These are phyloP conservation scores for Cenchrus fungigraminus DNA, from an alignment of 176 grass and related monocot species.

Conservation along the genomic window DNA sequence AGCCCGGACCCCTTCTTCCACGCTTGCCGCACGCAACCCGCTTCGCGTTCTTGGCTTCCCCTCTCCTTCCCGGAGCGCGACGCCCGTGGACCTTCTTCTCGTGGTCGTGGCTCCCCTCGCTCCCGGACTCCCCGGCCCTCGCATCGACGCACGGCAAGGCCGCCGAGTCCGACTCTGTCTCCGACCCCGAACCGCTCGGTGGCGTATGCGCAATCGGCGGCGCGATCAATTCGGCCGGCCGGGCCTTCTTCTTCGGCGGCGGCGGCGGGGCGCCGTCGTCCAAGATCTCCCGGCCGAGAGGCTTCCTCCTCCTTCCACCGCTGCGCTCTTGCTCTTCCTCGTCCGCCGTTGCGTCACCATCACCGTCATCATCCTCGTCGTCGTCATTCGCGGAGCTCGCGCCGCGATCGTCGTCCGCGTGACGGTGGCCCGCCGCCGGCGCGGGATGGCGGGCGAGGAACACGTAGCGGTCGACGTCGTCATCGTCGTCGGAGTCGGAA, in stretches of 20 bases:
- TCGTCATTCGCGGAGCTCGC: not conserved
- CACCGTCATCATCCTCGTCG: not conserved
- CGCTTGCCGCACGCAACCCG: not conserved
- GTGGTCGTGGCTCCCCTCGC: not conserved
- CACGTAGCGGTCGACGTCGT: constrained; percentile 44
- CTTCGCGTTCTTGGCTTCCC: not conserved
- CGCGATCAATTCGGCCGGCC: not conserved
- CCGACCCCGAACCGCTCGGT: not conserved
- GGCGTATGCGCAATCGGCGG: not conserved
- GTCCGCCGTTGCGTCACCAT: not conserved
- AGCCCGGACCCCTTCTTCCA: not conserved
- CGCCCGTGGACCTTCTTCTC: not conserved
- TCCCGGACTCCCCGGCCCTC: not conserved
- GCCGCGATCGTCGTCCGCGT: not conserved
- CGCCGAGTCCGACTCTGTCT: not conserved
- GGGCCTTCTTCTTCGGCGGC: not conserved
- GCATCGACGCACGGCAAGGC: not conserved
- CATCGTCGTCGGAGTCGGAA: constrained; percentile 19
- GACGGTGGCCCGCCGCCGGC: no score
- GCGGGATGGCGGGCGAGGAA: constrained; percentile 44
- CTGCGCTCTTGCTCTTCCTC: not conserved
- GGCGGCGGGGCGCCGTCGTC: not conserved
- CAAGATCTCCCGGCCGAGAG: not conserved
- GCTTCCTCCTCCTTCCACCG: not conserved
- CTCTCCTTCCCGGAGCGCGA: not conserved